Evolutionary conservation across 441 rosid genomes (phyloP).

Genomic region (Pelargonium citronellum): DNA sequence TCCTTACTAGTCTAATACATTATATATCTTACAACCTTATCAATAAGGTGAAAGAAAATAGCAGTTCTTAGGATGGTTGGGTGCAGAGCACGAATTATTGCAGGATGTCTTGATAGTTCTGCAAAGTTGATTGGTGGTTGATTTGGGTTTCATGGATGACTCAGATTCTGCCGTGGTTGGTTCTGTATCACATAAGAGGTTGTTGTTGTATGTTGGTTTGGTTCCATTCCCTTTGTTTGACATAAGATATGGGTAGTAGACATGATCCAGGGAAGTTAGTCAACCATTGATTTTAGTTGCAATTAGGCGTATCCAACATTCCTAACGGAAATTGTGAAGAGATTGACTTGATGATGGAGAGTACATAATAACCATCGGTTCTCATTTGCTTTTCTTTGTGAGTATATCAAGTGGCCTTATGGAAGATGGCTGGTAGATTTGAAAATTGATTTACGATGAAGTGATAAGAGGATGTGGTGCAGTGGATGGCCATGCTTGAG

Average conservation of each 20-base stretch:
- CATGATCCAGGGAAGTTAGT: background rate
- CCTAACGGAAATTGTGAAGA: background rate
- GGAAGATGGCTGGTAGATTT: background rate
- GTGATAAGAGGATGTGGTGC: background rate
- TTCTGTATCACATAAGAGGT: background rate
- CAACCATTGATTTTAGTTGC: background rate
- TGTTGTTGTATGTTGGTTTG: background rate
- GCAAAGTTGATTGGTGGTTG: background rate
- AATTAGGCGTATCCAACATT: too few species aligned
- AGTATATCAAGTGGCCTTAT: too few species aligned
- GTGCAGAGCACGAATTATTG: background rate
- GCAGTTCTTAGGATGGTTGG: background rate
- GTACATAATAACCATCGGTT: background rate
- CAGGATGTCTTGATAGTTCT: background rate
- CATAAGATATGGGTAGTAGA: background rate
- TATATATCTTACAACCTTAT: too few species aligned
- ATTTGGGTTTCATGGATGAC: background rate
- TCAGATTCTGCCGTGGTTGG: background rate
- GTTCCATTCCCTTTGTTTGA: background rate
- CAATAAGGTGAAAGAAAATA: too few species aligned
- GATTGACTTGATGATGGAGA: background rate
- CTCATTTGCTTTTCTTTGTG: background rate
- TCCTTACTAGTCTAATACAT: background rate
- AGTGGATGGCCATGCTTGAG: background rate
- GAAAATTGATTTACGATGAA: background rate